Conservation (phyloP, 441 rosid genomes). For the Erodium texanum region DNA sequence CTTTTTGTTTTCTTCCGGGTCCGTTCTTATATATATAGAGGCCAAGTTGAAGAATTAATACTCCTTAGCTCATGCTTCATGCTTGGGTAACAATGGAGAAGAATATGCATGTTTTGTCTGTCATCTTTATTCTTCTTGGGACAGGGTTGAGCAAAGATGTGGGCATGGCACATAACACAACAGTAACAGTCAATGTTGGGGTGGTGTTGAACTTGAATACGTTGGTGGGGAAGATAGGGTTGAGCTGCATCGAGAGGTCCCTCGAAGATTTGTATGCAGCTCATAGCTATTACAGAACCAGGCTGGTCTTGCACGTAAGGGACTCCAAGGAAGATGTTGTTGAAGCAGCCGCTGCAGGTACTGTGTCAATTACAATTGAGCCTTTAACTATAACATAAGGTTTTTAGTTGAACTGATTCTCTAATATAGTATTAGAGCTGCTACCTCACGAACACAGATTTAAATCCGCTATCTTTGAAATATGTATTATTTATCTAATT, state of each 20-base stretch:
- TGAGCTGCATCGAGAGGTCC: conserved; percentile 48
- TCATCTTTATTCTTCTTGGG: background rate
- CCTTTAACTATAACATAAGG: too few species aligned
- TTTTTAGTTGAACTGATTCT: too few species aligned
- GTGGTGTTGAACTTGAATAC: conserved; percentile 38
- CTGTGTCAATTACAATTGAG: too few species aligned
- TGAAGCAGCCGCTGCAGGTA: conserved; percentile 49
- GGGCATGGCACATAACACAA: conserved; percentile 16
- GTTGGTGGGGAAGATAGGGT: conserved; percentile 22
- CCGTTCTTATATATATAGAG: background rate
- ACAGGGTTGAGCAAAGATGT: background rate
- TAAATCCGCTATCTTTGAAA: too few species aligned
- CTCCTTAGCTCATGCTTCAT: background rate
- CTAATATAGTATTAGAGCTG: too few species aligned
- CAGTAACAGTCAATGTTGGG: conserved; percentile 42
- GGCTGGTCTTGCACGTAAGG: conserved; percentile 28
- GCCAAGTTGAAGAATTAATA: background rate
- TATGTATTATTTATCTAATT: too few species aligned
- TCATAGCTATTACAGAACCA: conserved; percentile 30
- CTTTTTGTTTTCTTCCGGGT: background rate
- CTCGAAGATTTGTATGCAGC: conserved; percentile 45
- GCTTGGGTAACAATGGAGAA: background rate
- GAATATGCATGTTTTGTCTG: background rate
- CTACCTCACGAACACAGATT: too few species aligned
- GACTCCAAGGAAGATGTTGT: conserved; percentile 40